Evolutionary conservation across 2,329 filamentous ascomycete genomes (phyloP), one percentile per base, ranked within the genome.

Genomic region (Tricladium varicosporioides): DNA sequence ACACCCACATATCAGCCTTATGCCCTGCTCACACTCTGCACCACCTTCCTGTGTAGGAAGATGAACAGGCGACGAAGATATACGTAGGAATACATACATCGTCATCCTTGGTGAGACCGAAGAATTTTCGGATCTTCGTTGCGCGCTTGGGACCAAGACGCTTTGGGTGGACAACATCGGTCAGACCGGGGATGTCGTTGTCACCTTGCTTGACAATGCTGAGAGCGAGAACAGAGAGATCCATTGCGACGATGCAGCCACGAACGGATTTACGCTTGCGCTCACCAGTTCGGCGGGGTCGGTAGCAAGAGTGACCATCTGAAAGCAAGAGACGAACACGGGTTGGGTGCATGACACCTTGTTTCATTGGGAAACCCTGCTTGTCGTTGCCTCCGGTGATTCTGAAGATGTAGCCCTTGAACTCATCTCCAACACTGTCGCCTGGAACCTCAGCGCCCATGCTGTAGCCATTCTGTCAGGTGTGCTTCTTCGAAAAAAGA

Each of bases 301-400:
- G 93, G 88, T 97, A 99, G 91, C 94, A 99, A 72, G 91, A 94
- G 90, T 97, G 94, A 78, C 94, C 94, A 57, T 96, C 92, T 76
- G 88, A 76, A 75, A 99, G 91, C 74, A 99, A 89, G 70, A 99
- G 92, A 71, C 91, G 89, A 81, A 97, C 94, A 94, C 94, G 94
- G 78, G 91, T 94, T 73, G 94, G 92, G 80, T 96, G 90, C 86
- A 99, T 93, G 78, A 96, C 90, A 85, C 94, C 94, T 88, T 99
- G 95, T 92, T 99, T 99, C 94, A 99, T 99, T 72, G 94, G 94
- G 87, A 99, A 99, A 84, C 94, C 94, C 86, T 99, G 95, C 91
- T 99, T 99, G 90, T 99, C 94, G 89, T 99, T 99, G 77, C 95
- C 94, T 75, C 94, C 95, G 73, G 94, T 99, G 84, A 99, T 97